Conservation (phyloP, 1,284 basidiomycete genomes). For the Ceratobasidium sp. region DNA sequence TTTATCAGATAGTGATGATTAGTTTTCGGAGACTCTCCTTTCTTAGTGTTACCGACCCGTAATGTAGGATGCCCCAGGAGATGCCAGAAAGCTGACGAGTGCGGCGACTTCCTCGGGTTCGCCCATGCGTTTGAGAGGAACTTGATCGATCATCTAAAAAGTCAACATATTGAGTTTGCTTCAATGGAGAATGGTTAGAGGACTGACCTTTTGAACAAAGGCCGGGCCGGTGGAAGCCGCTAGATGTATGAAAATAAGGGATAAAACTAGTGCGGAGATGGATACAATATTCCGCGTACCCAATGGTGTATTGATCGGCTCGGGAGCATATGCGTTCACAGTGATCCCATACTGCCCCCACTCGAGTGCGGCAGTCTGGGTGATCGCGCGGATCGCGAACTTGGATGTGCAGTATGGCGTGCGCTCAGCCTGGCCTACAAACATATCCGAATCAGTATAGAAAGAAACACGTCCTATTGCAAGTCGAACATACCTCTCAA, state of each 20-base stretch:
- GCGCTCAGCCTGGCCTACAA: not conserved
- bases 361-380: slow-evolving; percentile 45
- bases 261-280: not conserved
- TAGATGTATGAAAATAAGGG: not conserved
- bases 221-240: not conserved
- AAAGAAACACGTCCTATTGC: not conserved
- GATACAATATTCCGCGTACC: not conserved
- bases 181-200: not conserved
- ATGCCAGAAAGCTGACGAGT: slow-evolving; percentile 41
- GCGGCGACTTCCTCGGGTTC: slow-evolving; percentile 37
- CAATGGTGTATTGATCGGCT: slow-evolving; percentile 37
- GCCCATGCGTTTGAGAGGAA: slow-evolving; percentile 38
- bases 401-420: slow-evolving; percentile 44
- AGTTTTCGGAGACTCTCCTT: not conserved
- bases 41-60: slow-evolving; percentile 39
- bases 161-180: not conserved
- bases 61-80: slow-evolving; percentile 41
- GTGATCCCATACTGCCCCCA: slow-evolving; percentile 40
- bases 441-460: not conserved
- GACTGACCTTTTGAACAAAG: not conserved
- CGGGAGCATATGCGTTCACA: slow-evolving; percentile 41
- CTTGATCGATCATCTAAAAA: not conserved
- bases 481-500: not conserved
- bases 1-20: not conserved
- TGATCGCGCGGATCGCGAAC: slow-evolving; percentile 47